Conservation (phyloP, 1,284 basidiomycete species). For the Schizopora paradoxa region DNA sequence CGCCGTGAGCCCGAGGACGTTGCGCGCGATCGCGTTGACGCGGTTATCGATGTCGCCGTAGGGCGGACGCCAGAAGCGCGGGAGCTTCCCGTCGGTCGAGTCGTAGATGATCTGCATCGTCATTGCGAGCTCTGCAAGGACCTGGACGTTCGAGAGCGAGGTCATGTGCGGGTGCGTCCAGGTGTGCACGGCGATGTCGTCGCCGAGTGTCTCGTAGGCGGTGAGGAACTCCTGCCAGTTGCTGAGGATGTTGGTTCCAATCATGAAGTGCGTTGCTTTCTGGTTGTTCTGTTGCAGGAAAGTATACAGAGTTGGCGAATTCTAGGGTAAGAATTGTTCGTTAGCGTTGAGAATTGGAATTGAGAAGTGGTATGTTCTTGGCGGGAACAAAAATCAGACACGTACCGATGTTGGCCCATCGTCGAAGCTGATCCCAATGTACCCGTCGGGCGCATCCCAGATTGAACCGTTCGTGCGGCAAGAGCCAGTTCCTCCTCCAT, state of each 20-base stretch:
- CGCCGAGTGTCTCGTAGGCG: constrained; percentile 42
- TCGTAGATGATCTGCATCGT: constrained; percentile 78
- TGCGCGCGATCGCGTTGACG: constrained; percentile 65
- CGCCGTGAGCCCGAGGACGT: constrained; percentile 63
- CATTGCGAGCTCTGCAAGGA: constrained; percentile 79
- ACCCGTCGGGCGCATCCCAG: constrained; percentile 64
- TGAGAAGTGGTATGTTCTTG: constrained; percentile 21
- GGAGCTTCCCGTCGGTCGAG: constrained; percentile 67
- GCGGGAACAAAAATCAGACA: constrained; percentile 6
- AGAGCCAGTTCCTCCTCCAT: constrained; percentile 52
- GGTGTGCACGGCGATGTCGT: constrained; percentile 57
- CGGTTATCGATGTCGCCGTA: constrained; percentile 73
- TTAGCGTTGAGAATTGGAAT: constrained; percentile 1
- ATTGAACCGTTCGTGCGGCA: constrained; percentile 55
- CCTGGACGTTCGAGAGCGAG: constrained; percentile 58
- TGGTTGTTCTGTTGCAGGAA: constrained; percentile 58
- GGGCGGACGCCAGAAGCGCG: constrained; percentile 72
- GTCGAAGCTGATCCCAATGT: constrained; percentile 62
- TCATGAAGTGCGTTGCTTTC: constrained; percentile 75
- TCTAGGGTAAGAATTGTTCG: constrained; percentile 12
- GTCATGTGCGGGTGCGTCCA: constrained; percentile 81
- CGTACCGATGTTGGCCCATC: constrained; percentile 68
- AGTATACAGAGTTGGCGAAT: constrained; percentile 37
- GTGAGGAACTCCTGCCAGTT: constrained; percentile 48
- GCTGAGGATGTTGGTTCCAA: constrained; percentile 63